Conservation (phyloP, 116 monocot genomes). For the Trichopus zeylanicus region DNA sequence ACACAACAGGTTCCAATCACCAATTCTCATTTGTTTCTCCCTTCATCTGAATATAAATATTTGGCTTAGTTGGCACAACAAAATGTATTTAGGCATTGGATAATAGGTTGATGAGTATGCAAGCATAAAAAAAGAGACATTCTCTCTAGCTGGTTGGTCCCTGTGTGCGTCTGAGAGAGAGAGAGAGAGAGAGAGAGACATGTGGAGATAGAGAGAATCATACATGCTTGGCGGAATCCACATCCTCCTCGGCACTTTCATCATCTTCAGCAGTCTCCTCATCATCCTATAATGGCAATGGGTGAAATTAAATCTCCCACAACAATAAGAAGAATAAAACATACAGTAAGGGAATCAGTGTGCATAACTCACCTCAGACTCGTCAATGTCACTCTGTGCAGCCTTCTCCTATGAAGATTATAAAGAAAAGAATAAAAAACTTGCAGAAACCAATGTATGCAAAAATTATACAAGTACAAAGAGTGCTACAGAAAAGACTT, state of each 20-base stretch:
- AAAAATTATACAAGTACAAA: not conserved
- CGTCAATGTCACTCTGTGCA: not conserved
- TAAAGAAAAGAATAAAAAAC: not conserved
- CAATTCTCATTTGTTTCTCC: no score
- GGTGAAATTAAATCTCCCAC: no score
- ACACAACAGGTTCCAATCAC: no score
- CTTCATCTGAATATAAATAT: no score
- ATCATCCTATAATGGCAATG: not conserved
- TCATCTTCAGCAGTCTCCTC: not conserved
- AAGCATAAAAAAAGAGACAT: no score
- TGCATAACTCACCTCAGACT: not conserved
- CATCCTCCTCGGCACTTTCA: not conserved
- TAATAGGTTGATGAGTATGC: no score
- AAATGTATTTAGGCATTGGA: no score
- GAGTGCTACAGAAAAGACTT: not conserved
- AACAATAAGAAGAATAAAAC: not conserved
- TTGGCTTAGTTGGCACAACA: no score
- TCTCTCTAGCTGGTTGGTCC: no score
- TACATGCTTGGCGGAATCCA: not conserved
- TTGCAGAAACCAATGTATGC: not conserved
- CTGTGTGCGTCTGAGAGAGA: not conserved
- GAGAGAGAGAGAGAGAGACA: slow-evolving; percentile 3
- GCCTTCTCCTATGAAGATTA: not conserved
- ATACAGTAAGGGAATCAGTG: not conserved
- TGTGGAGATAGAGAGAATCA: no score